Conservation (phyloP, 1,284 basidiomycete genomes). For the Microbotryomycetes sp. region DNA sequence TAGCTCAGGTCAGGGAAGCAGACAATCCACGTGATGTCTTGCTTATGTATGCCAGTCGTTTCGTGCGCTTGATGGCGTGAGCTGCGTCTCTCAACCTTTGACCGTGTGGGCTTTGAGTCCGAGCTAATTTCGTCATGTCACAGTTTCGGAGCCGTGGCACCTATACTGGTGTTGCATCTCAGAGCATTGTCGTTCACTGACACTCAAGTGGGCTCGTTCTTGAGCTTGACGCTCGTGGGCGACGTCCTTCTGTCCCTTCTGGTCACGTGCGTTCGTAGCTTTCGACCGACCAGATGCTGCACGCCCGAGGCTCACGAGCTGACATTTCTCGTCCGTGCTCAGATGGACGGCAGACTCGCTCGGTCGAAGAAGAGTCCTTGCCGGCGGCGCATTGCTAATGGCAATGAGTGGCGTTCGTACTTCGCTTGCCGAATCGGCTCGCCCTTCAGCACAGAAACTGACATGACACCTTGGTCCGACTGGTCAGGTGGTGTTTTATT, state of each 20-base stretch:
- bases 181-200: slow-evolving; percentile 12
- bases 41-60: slow-evolving; percentile 15
- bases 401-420: slow-evolving; percentile 9
- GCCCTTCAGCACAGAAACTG: not conserved
- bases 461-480: not conserved
- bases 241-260: slow-evolving; percentile 24
- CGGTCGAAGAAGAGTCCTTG: slow-evolving; percentile 21
- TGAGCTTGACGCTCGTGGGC: slow-evolving; percentile 24
- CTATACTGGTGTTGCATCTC: slow-evolving; percentile 25
- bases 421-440: not conserved
- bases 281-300: not conserved
- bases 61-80: slow-evolving; percentile 23
- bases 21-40: slow-evolving; percentile 12
- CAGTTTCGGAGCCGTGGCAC: slow-evolving; percentile 29
- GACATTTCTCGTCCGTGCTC: not conserved
- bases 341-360: slow-evolving; percentile 22
- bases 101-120: not conserved
- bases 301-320: not conserved
- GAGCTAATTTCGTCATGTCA: not conserved
- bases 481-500: slow-evolving; percentile 13
- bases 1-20: slow-evolving; percentile 9
- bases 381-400: slow-evolving; percentile 19
- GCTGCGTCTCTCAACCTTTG: not conserved
- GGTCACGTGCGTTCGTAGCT: slow-evolving; percentile 9
- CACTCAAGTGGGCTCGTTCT: slow-evolving; percentile 18